These are phyloP conservation scores for Hortiboletus campestris DNA, from an alignment of 768 basidiomycete species.

Conservation along the genomic window DNA sequence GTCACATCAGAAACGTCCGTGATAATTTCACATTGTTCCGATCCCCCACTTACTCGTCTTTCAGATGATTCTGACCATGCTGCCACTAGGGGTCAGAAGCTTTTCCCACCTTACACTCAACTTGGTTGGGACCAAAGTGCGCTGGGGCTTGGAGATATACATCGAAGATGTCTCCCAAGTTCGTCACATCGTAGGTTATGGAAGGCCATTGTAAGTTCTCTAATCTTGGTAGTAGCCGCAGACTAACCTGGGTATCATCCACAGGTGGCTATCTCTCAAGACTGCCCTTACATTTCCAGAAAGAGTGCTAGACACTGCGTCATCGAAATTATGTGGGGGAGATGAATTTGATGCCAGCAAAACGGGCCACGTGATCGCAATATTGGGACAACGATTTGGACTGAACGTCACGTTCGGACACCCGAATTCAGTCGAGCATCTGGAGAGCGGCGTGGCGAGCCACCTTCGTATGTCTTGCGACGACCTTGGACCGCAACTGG, in stretches of 20 bases:
- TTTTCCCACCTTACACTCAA: constrained; percentile 7
- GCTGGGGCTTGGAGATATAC: neutral
- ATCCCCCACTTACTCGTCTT: neutral
- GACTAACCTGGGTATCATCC: neutral
- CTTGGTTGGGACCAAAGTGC: constrained; percentile 21
- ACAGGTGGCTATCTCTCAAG: constrained; percentile 11
- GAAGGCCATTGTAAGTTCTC: neutral
- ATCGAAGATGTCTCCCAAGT: neutral
- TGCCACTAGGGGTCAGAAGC: neutral
- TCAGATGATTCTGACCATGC: constrained; percentile 9
- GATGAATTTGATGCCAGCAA: neutral
- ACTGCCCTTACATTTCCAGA: neutral
- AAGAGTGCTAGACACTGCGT: neutral
- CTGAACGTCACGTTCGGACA: constrained; percentile 4
- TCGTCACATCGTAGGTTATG: neutral
- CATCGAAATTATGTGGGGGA: neutral
- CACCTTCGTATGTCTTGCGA: constrained; percentile 14
- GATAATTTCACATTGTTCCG: too few relatives aligned
- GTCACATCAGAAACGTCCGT: constrained; percentile 1
- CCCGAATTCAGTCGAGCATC: neutral
- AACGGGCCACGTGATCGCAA: neutral
- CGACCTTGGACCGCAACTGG: constrained; percentile 7
- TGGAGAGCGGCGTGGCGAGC: constrained; percentile 9
- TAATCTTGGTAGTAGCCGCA: neutral
- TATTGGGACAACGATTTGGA: constrained; percentile 5